Percentiles rank a stretch among this genome's conserved stretches.
phyloP scores from a whole-genome alignment of 805 yeast species.

The Isabelozyma gotoi region DNA sequence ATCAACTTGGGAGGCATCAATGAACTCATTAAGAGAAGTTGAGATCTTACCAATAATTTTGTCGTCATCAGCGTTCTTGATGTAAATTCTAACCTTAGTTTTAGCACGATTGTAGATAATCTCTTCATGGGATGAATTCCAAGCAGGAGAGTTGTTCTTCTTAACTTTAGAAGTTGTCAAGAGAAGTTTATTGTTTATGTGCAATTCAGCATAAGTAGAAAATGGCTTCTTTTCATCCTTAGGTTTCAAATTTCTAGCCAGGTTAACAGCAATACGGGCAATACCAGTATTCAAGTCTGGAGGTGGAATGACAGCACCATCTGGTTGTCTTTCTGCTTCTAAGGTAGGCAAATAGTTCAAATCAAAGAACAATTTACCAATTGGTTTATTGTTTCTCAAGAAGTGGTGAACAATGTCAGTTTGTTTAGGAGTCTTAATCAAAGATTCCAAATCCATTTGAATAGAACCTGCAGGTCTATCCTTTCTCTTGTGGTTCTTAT shows the following conservation, averaged over 20 bases:
- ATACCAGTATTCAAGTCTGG: constrained; percentile 96
- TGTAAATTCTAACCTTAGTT: constrained; percentile 62
- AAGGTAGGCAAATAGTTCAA: constrained; percentile 76
- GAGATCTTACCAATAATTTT: constrained; percentile 59
- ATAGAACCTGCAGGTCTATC: constrained; percentile 80
- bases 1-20: constrained; percentile 77
- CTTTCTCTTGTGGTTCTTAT: constrained; percentile 75
- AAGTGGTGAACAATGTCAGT: constrained; percentile 54
- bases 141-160: constrained; percentile 64
- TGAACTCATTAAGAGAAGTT: constrained; percentile 58
- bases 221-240: constrained; percentile 48
- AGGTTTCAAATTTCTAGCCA: constrained; percentile 54
- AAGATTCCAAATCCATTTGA: constrained; percentile 67
- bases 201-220: constrained; percentile 70
- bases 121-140: constrained; percentile 62
- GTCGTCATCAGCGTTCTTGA: constrained; percentile 61
- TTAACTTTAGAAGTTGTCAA: constrained; percentile 58
- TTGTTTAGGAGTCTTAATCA: constrained; percentile 54
- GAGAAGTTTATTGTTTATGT: constrained; percentile 59
- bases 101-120: constrained; percentile 72
- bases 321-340: constrained; percentile 59
- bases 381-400: constrained; percentile 77
- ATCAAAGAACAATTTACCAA: constrained; percentile 73
- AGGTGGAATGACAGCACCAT: constrained; percentile 81
- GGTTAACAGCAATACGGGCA: constrained; percentile 62